Base-by-base conservation (phyloP, 805 yeast species). In the Myxozyma geophila region DNA sequence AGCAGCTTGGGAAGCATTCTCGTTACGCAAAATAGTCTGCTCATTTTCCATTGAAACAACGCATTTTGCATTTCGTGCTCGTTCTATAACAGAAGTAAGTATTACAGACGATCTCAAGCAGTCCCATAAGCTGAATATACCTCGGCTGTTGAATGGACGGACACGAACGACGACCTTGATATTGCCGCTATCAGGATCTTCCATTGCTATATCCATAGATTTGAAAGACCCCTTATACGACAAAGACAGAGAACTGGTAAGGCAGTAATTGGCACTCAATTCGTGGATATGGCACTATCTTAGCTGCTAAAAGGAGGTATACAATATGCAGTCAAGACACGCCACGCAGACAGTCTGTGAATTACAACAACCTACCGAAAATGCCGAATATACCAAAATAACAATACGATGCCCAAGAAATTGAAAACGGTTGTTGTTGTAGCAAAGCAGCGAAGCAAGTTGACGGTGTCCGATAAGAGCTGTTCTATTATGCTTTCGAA, bases 91-190 rank as follows among this genome's bases (percentile, higher is more conserved):
- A 44, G 37, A 19, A 46, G 21, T 28, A 23, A 15, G 39, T n/a
- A 28, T 4, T 5, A n/a, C 23, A 1, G 37, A 13, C 39, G 46
- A 7, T 19, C 21, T 15, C n/a, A 39, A 37, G 15, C 15, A 33
- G 6, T 17, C 33, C 17, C 33, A 17, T 15, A 52, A 17, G 7
- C 9, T 35, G 17, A 28, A 17, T 36, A 51, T 54, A 52, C 70
- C 77, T 37, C 76, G 61, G 7, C 64, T 70, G 10, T 73, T 64
- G 23, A 73, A 62, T n/a, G 81, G 81, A 28, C 80, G 68, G 21
- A 74, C 75, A 17, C 81, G 70, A 1, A 79, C 79, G 7, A 77
- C 78, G 3, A 78, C 81, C 60, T 73, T 73, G 63, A 78, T 76
- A 58, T 76, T 77, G 43, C 76, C 75, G 19, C 63, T 54, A 39